Conservation (phyloP, 495 filamentous ascomycete species). For the Aspergillus cavernicola region DNA sequence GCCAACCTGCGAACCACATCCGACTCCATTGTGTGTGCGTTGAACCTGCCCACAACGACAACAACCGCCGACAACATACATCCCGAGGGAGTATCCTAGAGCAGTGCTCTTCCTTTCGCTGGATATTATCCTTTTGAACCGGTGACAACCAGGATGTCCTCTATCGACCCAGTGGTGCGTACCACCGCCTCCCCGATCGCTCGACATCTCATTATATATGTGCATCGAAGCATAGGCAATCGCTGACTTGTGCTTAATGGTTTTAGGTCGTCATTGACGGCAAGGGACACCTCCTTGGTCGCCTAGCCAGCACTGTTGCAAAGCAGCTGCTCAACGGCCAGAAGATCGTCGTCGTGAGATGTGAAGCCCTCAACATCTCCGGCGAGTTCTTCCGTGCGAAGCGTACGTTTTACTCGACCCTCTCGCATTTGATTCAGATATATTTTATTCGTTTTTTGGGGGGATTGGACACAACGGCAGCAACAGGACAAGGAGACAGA, state of each 20-base stretch:
- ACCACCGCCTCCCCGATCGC: constrained; percentile 9
- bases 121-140: constrained; percentile 38
- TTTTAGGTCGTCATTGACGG: constrained; percentile 92
- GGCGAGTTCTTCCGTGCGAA: constrained; percentile 99
- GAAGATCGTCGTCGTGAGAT: constrained; percentile 98
- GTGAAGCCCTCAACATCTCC: constrained; percentile 98
- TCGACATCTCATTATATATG: not conserved
- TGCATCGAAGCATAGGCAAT: constrained; percentile 4
- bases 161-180: constrained; percentile 96
- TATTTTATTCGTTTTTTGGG: not conserved
- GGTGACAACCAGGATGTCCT: constrained; percentile 82
- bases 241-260: constrained; percentile 30
- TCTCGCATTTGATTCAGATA: not conserved
- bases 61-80: constrained; percentile 50
- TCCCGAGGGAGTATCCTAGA: constrained; percentile 41
- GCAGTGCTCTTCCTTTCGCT: constrained; percentile 34
- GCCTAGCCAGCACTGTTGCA: constrained; percentile 96
- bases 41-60: constrained; percentile 46
- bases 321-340: constrained; percentile 99
- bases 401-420: constrained; percentile 67
- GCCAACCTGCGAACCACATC: constrained; percentile 35
- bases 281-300: constrained; percentile 99
- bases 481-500: not conserved
- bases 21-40: constrained; percentile 48
- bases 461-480: not conserved